Evolutionary conservation across 108 stramenopile genomes (phyloP), one percentile per base, ranked within the genome.

Genomic region (Cyclotella atomus): DNA sequence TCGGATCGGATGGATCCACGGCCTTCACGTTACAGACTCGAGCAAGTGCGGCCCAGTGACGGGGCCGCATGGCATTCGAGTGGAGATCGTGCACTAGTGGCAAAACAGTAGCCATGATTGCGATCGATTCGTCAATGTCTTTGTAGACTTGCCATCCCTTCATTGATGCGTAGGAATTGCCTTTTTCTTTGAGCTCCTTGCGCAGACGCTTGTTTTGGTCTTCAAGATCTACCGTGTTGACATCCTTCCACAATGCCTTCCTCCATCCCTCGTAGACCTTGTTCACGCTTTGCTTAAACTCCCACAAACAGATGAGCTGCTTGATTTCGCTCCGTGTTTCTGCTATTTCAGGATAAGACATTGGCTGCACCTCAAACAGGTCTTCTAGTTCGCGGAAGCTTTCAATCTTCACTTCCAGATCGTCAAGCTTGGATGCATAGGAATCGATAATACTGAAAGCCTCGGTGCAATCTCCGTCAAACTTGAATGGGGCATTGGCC

Each of bases 61-160:
- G 89, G 21, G 79, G 65, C 20, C 92, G 70, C 75, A 96, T 92
- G 53, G 92, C 87, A 46, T 85, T 68, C 12, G 88, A 85, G 59
- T 92, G 92, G 41, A 96, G 85, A 34, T 95, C 92, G 53, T 85
- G 82, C 52, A 96, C 75, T 24, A 96, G 84, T 25, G 95, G 95
- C 43, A 96, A 63, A 15, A 93, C 83, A 24, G 89, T 83, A 9
- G 69, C 73, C 95, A 96, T 96, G 65, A 90, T 77, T 33, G 89
- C 88, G 75, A 95, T 91, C n/a, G 67, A 60, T 34, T 91, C 86
- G 32, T 93, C 90, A 64, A 96, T 92, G 60, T 89, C 85, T 68
- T 72, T 85, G 85, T 89, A 96, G 9, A 95, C 90, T 38, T 81
- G 73, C 94, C 94, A 96, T 17, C 79, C 91, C 60, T 94, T 93